These are phyloP conservation scores for Microbotryum scabiosae DNA, from an alignment of 1,284 basidiomycete genomes.

Conservation along the genomic window DNA sequence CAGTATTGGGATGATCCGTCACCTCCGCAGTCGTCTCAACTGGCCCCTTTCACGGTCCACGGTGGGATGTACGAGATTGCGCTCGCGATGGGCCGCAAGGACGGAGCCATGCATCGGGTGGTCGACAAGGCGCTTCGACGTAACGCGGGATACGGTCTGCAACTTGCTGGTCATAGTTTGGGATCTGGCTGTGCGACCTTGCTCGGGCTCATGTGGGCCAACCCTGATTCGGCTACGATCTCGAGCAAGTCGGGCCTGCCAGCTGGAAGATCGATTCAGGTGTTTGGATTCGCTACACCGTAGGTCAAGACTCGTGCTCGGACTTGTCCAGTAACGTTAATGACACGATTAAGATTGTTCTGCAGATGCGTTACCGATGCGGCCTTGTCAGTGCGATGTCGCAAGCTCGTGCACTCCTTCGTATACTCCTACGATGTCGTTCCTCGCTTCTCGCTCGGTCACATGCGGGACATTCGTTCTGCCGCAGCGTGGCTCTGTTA, in stretches of 20 bases:
- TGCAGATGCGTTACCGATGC: constrained; percentile 54
- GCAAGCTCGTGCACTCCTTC: constrained; percentile 54
- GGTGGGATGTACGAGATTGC: constrained; percentile 73
- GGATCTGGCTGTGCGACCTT: constrained; percentile 75
- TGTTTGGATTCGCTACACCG: constrained; percentile 73
- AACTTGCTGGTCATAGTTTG: constrained; percentile 64
- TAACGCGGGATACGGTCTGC: constrained; percentile 59
- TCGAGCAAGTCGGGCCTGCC: constrained; percentile 51
- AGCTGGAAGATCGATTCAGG: constrained; percentile 55
- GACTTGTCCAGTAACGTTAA: constrained; percentile 12
- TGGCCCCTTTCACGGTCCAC: constrained; percentile 50
- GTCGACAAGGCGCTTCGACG: constrained; percentile 58
- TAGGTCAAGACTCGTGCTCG: constrained; percentile 42
- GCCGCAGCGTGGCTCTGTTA: constrained; percentile 69
- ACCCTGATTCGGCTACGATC: constrained; percentile 63
- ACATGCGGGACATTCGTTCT: constrained; percentile 61
- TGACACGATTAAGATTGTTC: not conserved
- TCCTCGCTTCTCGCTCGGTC: constrained; percentile 64
- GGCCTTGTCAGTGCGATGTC: constrained; percentile 50
- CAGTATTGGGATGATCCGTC: constrained; percentile 10
- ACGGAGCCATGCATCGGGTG: constrained; percentile 66
- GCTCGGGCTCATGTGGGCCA: constrained; percentile 75
- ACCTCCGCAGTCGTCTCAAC: not conserved
- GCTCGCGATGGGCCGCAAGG: constrained; percentile 61
- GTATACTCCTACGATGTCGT: constrained; percentile 75